phyloP scores from a whole-genome alignment of 169 alveolate genomes.

The Plasmodium fragile region DNA sequence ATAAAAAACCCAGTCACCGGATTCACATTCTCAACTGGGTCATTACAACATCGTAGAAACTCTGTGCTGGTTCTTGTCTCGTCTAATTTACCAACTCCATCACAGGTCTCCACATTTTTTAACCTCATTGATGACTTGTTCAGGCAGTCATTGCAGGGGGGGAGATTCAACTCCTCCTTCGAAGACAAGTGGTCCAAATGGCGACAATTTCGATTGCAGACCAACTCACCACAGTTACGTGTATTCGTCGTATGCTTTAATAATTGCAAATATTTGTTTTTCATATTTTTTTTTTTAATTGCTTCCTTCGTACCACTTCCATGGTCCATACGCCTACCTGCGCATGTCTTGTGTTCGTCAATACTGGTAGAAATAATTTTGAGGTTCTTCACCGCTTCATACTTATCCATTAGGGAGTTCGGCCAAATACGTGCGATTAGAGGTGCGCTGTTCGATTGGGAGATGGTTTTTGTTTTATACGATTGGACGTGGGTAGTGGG shows the following conservation, averaged over 20 bases:
- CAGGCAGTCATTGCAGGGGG: neutral
- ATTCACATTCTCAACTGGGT: neutral
- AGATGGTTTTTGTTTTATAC: neutral
- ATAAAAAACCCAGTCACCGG: neutral
- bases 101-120: neutral
- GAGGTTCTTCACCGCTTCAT: constrained; percentile 21
- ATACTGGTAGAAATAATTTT: constrained; percentile 12
- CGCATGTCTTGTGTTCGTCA: constrained; percentile 17
- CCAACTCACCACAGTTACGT: neutral
- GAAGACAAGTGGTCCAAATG: neutral
- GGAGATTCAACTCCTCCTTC: neutral
- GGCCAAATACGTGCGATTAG: neutral
- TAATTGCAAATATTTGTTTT: neutral
- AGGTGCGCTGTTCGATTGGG: neutral
- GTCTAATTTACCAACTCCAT: constrained; percentile 6
- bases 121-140: neutral
- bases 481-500: neutral
- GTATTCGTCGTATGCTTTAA: constrained; percentile 2
- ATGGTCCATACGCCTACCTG: neutral
- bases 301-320: neutral
- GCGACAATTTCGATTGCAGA: neutral
- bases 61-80: neutral
- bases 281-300: constrained; percentile 23
- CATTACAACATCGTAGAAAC: neutral
- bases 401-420: constrained; percentile 45